Base-by-base conservation (phyloP, 495 filamentous ascomycete genomes). In the Penicillium malachiteum region DNA sequence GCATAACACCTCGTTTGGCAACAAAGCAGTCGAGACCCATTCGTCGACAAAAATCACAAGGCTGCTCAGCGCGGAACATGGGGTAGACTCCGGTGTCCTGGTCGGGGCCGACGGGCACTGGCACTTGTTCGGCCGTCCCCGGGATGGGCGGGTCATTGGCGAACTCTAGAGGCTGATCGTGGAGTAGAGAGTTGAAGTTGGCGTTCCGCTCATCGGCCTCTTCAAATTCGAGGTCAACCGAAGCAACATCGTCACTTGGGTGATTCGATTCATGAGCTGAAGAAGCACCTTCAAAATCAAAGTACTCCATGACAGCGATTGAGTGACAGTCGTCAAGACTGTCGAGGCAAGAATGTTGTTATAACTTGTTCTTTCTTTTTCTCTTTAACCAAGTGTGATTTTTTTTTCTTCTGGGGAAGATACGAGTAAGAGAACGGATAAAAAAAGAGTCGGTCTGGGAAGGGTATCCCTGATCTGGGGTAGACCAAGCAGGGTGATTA, bases 11-110 rank as follows among this genome's bases (percentile, higher is more conserved):
- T 65, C 88, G 80, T 35, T 80, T 80, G 39, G 87, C 84, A 46
- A 85, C 74, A 70, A 91, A 91, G 76, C 90, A 95, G 57, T 91
- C 80, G 52, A 92, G 82, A 18, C 84, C 77, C 70, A 81, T 84
- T 11, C 77, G 69, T 34, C 79, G 75, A 68, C 90, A 95, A 58
- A 91, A 86, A 26, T 85, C 80, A 71, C 90, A 95, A 42, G 87
- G 82, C 18, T 76, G 72, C 46, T 78, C 72, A 26, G 83, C 76
- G 34, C 54, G 76, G 60, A 60, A 73, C 70, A 75, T 79, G 46
- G 77, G 78, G 56, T 74, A 76, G 50, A 68, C 69, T 33, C 68
- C 75, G 58, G 70, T 68, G 60, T 65, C 66, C 48, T 56, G 60
- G 49, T 65, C 73, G 56, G 65, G 69, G 38, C 65, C 67, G 41